phyloP scores from a whole-genome alignment of 768 basidiomycete genomes.

The Daedalea quercina region DNA sequence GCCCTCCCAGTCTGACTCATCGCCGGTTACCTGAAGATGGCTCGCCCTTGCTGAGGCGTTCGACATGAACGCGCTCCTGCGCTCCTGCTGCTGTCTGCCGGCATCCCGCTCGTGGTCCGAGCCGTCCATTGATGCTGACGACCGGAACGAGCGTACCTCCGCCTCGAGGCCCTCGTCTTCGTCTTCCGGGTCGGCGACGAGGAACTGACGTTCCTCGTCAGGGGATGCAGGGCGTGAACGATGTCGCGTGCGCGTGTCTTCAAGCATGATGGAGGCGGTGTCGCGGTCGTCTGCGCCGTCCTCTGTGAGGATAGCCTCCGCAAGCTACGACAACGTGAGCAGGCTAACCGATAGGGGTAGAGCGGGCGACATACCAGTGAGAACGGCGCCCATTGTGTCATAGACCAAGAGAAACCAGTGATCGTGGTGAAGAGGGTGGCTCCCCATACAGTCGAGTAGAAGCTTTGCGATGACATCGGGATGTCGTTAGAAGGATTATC shows the following conservation, averaged over 20 bases:
- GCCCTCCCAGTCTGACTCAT: constrained; percentile 10
- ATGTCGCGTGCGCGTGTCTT: constrained; percentile 30
- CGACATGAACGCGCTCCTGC: constrained; percentile 24
- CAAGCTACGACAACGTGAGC: constrained; percentile 34
- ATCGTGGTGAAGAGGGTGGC: constrained; percentile 72
- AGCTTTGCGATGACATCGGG: constrained; percentile 32
- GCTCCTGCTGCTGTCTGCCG: not conserved
- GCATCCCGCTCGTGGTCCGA: not conserved
- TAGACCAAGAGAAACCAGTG: constrained; percentile 89
- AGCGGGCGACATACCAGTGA: constrained; percentile 52
- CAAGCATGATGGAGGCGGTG: constrained; percentile 30
- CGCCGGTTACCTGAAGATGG: constrained; percentile 32
- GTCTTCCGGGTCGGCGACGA: constrained; percentile 21
- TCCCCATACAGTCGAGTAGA: constrained; percentile 61
- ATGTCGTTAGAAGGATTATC: no score
- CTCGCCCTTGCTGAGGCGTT: constrained; percentile 46
- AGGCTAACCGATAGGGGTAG: not conserved
- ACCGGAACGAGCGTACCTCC: constrained; percentile 23
- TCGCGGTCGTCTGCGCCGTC: constrained; percentile 29
- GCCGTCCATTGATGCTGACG: constrained; percentile 20
- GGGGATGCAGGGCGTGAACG: not conserved
- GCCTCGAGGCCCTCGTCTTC: constrained; percentile 15
- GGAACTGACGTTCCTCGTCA: constrained; percentile 23
- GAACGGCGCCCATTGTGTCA: constrained; percentile 91
- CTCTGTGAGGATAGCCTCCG: constrained; percentile 77